Base-by-base conservation (phyloP, 2,329 filamentous ascomycete genomes). In the Colletotrichum tofieldiae region DNA sequence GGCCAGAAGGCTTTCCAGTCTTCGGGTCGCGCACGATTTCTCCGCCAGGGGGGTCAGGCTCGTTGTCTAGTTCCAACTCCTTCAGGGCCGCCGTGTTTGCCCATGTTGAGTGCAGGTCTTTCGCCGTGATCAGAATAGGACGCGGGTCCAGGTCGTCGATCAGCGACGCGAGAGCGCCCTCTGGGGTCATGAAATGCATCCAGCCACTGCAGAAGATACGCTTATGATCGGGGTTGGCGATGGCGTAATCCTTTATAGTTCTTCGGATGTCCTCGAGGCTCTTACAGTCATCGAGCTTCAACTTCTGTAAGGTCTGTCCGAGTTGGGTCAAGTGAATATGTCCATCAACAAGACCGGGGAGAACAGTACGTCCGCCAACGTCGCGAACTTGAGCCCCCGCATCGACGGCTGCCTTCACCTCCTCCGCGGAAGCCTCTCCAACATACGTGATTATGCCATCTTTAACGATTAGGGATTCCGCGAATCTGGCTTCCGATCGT, bases 301-400 rank as follows among this genome's bases (percentile, higher is more conserved):
- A 81, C 77, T 89, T 89, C 73, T 84, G 82, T 16, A 90, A 83
- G 0, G 87, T 85, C 75, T 88, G 86, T 2, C 88, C 88, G 35
- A 90, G 83, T 58, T 88, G 83, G 52, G 90, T 81, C 16, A 90
- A 82, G 77, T 90, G 88, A 81, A 89, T 87, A 76, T 90, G 88
- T 0, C 86, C 88, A 74, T 90, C 88, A 61, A 90, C 84, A 76
- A 90, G 90, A 7, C 87, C 86, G 0, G 88, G 88, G 1, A 90
- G 78, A 8, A 90, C 81, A 11, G 84, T 82, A 60, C 76, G 80
- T 45, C 83, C 82, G 16, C 74, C 73, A 26, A 87, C 65, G 20
- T 71, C 68, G 43, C 65, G 68, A 7, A 71, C 41, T 29, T 63
- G 56, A 32, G 63, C 67, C 20, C 77, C 79, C 3, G 72, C 70